Conservation (phyloP, 2,329 filamentous ascomycete genomes). For the Fusarium ambrosium region DNA sequence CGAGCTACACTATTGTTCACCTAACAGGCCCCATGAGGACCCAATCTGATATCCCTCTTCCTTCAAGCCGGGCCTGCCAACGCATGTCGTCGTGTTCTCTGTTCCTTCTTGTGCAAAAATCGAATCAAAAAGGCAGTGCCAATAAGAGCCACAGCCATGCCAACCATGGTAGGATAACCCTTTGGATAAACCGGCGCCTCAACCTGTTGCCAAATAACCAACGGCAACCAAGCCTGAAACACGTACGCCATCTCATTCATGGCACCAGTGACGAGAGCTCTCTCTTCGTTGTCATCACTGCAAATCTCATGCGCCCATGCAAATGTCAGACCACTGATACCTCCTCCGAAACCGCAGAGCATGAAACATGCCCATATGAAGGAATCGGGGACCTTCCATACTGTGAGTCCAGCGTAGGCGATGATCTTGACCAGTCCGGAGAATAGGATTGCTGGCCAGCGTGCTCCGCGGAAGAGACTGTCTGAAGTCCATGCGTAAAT, state of each 20-base stretch:
- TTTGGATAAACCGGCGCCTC: constrained; percentile 73
- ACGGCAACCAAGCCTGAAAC: constrained; percentile 77
- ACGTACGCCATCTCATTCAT: constrained; percentile 82
- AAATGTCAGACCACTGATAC: constrained; percentile 61
- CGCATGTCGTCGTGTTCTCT: constrained; percentile 2
- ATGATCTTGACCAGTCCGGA: constrained; percentile 60
- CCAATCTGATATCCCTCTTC: not conserved
- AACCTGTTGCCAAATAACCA: constrained; percentile 75
- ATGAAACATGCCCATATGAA: constrained; percentile 76
- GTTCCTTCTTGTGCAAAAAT: constrained; percentile 28
- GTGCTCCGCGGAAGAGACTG: constrained; percentile 67
- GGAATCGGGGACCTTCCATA: constrained; percentile 61
- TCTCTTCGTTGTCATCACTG: constrained; percentile 70
- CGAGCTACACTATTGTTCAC: not conserved
- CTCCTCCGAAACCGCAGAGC: constrained; percentile 64
- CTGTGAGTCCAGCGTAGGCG: constrained; percentile 55
- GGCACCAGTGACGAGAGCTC: constrained; percentile 73
- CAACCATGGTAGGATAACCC: constrained; percentile 69
- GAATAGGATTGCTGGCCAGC: constrained; percentile 76
- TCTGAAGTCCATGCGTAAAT: constrained; percentile 77
- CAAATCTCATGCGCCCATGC: constrained; percentile 67
- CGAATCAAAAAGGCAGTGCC: constrained; percentile 62
- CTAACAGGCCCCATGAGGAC: not conserved
- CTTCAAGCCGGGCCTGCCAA: not conserved
- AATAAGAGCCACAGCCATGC: constrained; percentile 64